These are phyloP conservation scores for Carex kokanica DNA, from an alignment of 176 grass and related monocot species.

Conservation along the genomic window DNA sequence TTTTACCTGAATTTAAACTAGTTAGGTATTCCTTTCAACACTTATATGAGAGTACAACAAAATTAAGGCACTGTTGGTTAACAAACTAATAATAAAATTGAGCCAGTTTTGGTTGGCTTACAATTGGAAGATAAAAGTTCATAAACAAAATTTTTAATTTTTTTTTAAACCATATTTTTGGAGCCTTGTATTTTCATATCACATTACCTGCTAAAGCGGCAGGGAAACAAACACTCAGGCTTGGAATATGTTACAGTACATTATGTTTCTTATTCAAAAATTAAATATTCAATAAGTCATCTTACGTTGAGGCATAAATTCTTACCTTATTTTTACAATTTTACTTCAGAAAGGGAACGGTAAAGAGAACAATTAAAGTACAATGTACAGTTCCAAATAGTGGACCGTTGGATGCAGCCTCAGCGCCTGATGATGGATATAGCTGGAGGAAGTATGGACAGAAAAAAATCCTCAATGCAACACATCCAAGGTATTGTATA, in stretches of 20 bases:
- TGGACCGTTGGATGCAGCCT: background rate
- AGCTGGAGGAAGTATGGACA: conserved; percentile 87
- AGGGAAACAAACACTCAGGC: too few species aligned
- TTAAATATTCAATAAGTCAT: background rate
- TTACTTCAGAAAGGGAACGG: conserved; percentile 48
- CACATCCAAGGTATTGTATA: conserved; percentile 50
- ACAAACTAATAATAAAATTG: background rate
- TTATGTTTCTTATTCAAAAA: too few species aligned
- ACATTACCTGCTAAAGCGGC: too few species aligned
- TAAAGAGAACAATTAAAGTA: conserved; percentile 44
- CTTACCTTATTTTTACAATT: background rate
- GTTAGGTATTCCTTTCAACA: background rate
- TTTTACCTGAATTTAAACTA: background rate
- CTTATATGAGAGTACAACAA: background rate
- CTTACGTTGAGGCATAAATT: background rate
- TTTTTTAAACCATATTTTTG: too few species aligned
- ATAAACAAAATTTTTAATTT: background rate
- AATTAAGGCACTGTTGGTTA: background rate
- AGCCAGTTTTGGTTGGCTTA: background rate
- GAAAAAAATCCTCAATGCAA: conserved; percentile 71
- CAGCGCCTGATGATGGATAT: conserved; percentile 52
- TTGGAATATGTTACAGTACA: too few species aligned
- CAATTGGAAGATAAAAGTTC: background rate
- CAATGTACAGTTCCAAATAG: conserved; percentile 19
- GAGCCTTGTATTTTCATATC: too few species aligned